Base-by-base conservation (phyloP, 768 basidiomycete species). In the Rhodocollybia butyracea region DNA sequence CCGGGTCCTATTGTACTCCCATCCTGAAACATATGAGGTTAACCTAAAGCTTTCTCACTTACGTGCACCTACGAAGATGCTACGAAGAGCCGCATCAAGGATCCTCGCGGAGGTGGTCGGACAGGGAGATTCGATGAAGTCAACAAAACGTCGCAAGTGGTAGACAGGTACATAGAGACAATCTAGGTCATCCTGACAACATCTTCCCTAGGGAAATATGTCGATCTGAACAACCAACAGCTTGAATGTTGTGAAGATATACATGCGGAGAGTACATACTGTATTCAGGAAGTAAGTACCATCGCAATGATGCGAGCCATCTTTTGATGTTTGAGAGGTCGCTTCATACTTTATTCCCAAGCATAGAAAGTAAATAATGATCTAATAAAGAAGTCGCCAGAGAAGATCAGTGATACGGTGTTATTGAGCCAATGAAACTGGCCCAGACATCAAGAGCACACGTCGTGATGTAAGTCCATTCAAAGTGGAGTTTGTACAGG, bases 301-400 rank as follows among this genome's bases (percentile, higher is more conserved):
- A 48, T 34, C 31, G 34, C 48, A 22, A 36, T 50, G 48, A 50
- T 38, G 48, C 48, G 34, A 50, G 22, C 24, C 34, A 13, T 22
- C 24, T 36, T 32, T 34, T 31, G 21, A 26, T 24, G 32, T 36
- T 38, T 17, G 21, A 22, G 48, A 50, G 15, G 21, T 31, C 34
- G 24, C 32, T 34, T 31, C 46, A n/a, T 19, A 31, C 27, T 24
- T 31, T 50, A 34, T 38, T 50, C 22, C 48, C 48, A 38, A 50
- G 48, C 48, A 50, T 50, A n/a, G 12, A 50, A 50, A 50, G 34
- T 34, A 50, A 22, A 50, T 50, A 50, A 50, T 26, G 48, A 50
- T 50, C 34, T 22, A 50, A 50, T 22, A 34, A 34, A 19, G 34
- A 50, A 50, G 22, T 22, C 15, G 22, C 21, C 34, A 17, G 22